Base-by-base conservation (phyloP, 2,329 filamentous ascomycete genomes). In the Paraphoma sp. region DNA sequence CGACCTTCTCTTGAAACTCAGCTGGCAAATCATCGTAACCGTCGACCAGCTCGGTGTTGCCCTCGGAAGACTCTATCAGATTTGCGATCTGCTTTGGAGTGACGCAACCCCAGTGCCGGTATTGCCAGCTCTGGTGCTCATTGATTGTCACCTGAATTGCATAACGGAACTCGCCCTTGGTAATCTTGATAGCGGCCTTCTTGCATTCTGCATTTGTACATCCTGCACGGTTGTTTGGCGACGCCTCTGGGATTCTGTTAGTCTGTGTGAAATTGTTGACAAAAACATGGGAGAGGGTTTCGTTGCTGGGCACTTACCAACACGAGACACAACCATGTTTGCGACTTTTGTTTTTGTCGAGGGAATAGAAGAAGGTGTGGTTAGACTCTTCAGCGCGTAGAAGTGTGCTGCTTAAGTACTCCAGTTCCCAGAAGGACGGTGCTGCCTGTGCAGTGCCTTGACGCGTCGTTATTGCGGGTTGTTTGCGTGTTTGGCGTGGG, bases 21-120 rank as follows among this genome's bases (percentile, higher is more conserved):
- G 82, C 79, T 38, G 87, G 79, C 3, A 96, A 78, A 60, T 95
- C 92, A 18, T 96, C 92, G 62, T 86, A 96, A 56, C 92, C 92
- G 72, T 97, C 92, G 53, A 97, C 82, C 57, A 85, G 78, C 44
- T 90, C 86, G 66, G 86, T 85, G 57, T 93, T 84, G 17, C 78
- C 79, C 6, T 79, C 80, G 59, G 87, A 82, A 7, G 80, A 75
- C 6, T 87, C 82, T 56, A 88, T 84, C 46, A 93, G 77, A 61
- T 91, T 88, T 54, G 80, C 70, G 56, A 97, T 80, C 69, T 92
- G 86, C 52, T 84, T 82, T 18, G 93, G 93, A 14, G 92, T 96
- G 36, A 93, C 86, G 68, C 94, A 98, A 30, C 94, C 93, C 93
- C 94, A 97, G 75, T 98, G 94, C 72, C 89, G 90, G 88, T 90